These are phyloP conservation scores for Fusarium tuaranense DNA, from an alignment of 2,329 filamentous ascomycete genomes.

Conservation along the genomic window DNA sequence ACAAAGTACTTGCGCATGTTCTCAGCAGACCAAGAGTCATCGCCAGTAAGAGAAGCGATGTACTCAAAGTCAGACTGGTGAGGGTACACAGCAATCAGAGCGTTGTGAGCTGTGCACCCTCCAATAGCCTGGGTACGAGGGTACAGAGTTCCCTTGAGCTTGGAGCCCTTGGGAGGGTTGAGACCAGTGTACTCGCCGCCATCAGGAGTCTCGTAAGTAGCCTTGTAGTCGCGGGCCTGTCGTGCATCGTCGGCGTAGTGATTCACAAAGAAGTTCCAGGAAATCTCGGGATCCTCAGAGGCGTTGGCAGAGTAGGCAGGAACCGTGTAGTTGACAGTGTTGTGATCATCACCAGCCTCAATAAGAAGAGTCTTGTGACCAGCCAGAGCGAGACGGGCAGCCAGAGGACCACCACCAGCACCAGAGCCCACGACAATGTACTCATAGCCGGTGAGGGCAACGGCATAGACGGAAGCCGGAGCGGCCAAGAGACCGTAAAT, in stretches of 20 bases:
- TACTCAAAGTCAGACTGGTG: conserved; percentile 69
- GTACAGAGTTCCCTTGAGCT: conserved; percentile 58
- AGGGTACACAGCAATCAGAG: conserved; percentile 69
- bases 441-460: conserved; percentile 53
- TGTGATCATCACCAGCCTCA: conserved; percentile 71
- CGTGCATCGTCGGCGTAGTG: conserved; percentile 67
- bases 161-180: conserved; percentile 54
- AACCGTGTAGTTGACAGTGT: conserved; percentile 62
- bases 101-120: conserved; percentile 70
- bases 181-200: conserved; percentile 65
- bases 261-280: conserved; percentile 74
- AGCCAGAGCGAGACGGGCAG: conserved; percentile 68
- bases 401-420: conserved; percentile 69
- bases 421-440: conserved; percentile 74
- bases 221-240: conserved; percentile 68
- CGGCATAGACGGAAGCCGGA: conserved; percentile 26
- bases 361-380: conserved; percentile 71
- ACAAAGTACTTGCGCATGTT: conserved; percentile 72
- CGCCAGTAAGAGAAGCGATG: conserved; percentile 69
- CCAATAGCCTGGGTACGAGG: conserved; percentile 60
- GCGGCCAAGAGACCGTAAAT: conserved; percentile 26
- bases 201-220: conserved; percentile 64
- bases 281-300: conserved; percentile 66
- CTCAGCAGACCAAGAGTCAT: conserved; percentile 66
- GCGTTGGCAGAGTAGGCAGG: conserved; percentile 65